Percentiles rank a stretch among this genome's conserved stretches.
phyloP scores from a whole-genome alignment of 192 early-diverging fungal species.

The Backusella psychrophila region DNA sequence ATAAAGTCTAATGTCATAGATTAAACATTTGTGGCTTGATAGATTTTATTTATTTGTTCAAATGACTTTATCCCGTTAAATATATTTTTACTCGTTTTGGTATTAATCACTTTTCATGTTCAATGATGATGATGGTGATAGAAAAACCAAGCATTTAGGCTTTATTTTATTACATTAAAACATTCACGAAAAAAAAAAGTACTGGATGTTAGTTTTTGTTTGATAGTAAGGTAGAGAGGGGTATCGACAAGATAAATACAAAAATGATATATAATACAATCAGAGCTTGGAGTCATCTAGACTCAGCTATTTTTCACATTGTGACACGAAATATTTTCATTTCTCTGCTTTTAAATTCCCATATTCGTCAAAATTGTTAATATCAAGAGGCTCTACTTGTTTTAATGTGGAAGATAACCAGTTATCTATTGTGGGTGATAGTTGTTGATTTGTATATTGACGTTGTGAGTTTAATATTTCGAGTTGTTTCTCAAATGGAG shows the following conservation, averaged over 20 bases:
- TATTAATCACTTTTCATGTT: neutral
- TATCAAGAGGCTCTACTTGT: neutral
- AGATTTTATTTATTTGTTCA: neutral
- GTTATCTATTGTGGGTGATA: neutral
- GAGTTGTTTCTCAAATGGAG: neutral
- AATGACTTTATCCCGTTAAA: neutral
- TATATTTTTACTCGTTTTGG: neutral
- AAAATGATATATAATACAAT: constrained; percentile 7
- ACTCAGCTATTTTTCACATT: neutral
- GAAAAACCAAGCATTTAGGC: neutral
- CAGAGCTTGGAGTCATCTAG: neutral
- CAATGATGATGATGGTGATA: neutral
- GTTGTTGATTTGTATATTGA: neutral
- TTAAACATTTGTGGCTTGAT: neutral
- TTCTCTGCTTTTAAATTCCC: neutral
- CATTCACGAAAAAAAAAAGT: neutral
- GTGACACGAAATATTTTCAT: neutral
- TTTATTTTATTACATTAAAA: neutral
- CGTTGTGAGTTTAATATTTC: neutral
- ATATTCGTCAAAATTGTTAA: neutral
- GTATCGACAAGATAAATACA: neutral
- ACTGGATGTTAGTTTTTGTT: neutral
- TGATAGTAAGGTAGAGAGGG: neutral
- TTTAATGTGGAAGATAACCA: neutral
- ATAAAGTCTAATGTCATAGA: neutral